phyloP scores from a whole-genome alignment of 108 stramenopile species.

The Stephanodiscus minutulus region DNA sequence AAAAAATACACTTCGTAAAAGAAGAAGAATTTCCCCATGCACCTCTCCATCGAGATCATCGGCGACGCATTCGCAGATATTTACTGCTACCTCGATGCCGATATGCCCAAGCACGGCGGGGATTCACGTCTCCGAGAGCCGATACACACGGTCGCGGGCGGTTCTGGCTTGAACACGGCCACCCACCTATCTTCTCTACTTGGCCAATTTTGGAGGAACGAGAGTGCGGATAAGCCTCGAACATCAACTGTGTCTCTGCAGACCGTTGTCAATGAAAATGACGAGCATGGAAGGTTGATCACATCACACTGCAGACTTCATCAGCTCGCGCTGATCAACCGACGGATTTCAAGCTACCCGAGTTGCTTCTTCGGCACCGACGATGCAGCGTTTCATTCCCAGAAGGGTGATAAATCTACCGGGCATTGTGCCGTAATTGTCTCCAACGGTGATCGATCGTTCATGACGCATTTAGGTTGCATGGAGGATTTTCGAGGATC shows the following conservation, averaged over 20 bases:
- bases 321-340: constrained; percentile 63
- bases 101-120: constrained; percentile 60
- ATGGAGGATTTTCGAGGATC: constrained; percentile 61
- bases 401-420: constrained; percentile 41
- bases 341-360: constrained; percentile 36
- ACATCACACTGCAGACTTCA: constrained; percentile 54
- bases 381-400: not conserved
- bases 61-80: constrained; percentile 86
- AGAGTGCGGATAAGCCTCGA: constrained; percentile 7
- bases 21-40: not conserved
- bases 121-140: constrained; percentile 69
- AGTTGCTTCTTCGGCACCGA: constrained; percentile 24
- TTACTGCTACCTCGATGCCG: constrained; percentile 61
- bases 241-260: constrained; percentile 47
- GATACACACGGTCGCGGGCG: constrained; percentile 64
- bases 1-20: too few relatives aligned
- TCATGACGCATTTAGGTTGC: constrained; percentile 79
- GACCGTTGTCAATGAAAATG: constrained; percentile 71
- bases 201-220: constrained; percentile 22
- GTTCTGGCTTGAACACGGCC: constrained; percentile 74
- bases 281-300: constrained; percentile 69
- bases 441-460: constrained; percentile 64
- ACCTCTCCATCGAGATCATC: constrained; percentile 38
- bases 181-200: constrained; percentile 65
- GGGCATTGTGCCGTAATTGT: constrained; percentile 82